phyloP scores from a whole-genome alignment of 192 early-diverging fungal genomes.

The Oehlia diaphana region DNA sequence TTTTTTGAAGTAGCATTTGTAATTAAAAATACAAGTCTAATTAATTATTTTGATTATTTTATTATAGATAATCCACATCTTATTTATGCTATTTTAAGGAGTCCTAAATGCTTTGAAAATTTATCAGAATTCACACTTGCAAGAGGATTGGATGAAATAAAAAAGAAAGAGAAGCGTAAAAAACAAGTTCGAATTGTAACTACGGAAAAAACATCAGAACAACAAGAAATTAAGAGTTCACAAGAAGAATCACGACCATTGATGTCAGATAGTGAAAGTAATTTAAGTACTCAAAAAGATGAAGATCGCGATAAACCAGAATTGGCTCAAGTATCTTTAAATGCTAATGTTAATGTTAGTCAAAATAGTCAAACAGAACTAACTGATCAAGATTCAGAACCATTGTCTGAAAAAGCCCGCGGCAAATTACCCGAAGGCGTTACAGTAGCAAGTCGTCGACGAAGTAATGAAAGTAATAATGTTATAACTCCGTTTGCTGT shows the following conservation, averaged over 20 bases:
- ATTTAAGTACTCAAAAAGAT: constrained; percentile 24
- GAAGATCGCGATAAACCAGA: constrained; percentile 32
- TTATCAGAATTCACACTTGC: constrained; percentile 69
- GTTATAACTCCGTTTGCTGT: constrained; percentile 37
- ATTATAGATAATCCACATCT: constrained; percentile 71
- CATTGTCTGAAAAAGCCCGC: constrained; percentile 75
- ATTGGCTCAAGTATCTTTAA: background rate
- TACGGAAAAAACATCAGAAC: constrained; percentile 16
- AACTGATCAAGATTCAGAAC: constrained; percentile 26
- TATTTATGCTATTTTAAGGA: constrained; percentile 78
- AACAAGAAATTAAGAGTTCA: constrained; percentile 6
- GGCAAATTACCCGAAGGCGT: constrained; percentile 66
- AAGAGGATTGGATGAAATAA: constrained; percentile 60
- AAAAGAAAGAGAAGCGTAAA: constrained; percentile 43
- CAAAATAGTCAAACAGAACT: background rate
- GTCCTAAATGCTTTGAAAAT: constrained; percentile 68
- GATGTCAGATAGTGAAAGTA: constrained; percentile 21
- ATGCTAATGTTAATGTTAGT: background rate
- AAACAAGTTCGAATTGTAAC: constrained; percentile 9
- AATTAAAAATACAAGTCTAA: background rate
- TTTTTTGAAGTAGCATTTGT: too few relatives aligned
- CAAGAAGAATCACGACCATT: background rate
- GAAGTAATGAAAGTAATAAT: constrained; percentile 22
- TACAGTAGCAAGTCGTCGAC: constrained; percentile 1
- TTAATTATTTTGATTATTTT: background rate